Evolutionary conservation across 768 basidiomycete genomes (phyloP).

Genomic region (Leccinum subgranulosum): DNA sequence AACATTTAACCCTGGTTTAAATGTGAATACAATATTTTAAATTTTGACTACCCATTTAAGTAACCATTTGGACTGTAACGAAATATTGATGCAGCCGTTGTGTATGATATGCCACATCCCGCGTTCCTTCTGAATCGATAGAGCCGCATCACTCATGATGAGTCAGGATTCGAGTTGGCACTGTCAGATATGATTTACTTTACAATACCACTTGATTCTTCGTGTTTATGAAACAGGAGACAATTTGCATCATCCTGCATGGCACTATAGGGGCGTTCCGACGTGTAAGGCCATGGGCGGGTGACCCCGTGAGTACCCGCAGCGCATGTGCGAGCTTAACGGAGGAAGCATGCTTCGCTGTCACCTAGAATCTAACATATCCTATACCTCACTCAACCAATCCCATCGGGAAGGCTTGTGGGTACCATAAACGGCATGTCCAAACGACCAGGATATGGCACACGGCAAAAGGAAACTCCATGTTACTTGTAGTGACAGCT

Average conservation of each 20-base stretch:
- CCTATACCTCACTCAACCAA: not conserved
- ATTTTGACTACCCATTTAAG: too few relatives aligned
- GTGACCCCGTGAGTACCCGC: not conserved
- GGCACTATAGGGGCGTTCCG: too few relatives aligned
- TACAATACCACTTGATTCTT: not conserved
- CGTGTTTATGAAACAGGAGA: slow-evolving; percentile 3
- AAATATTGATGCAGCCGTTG: too few relatives aligned
- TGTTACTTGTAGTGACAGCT: not conserved
- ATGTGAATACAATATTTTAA: too few relatives aligned
- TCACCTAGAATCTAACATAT: not conserved
- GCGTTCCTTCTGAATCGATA: not conserved
- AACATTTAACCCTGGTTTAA: too few relatives aligned
- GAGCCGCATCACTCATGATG: not conserved
- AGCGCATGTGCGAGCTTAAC: not conserved
- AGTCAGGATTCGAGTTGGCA: not conserved
- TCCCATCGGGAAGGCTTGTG: not conserved
- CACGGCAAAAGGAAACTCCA: not conserved
- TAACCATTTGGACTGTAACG: too few relatives aligned
- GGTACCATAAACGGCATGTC: not conserved
- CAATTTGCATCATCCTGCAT: not conserved
- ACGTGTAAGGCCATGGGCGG: not conserved
- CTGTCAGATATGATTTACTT: not conserved
- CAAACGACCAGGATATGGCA: not conserved
- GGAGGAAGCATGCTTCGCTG: not conserved
- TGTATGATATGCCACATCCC: too few relatives aligned